Conservation (phyloP, 2,329 filamentous ascomycete genomes). For the Fusarium compactum region DNA sequence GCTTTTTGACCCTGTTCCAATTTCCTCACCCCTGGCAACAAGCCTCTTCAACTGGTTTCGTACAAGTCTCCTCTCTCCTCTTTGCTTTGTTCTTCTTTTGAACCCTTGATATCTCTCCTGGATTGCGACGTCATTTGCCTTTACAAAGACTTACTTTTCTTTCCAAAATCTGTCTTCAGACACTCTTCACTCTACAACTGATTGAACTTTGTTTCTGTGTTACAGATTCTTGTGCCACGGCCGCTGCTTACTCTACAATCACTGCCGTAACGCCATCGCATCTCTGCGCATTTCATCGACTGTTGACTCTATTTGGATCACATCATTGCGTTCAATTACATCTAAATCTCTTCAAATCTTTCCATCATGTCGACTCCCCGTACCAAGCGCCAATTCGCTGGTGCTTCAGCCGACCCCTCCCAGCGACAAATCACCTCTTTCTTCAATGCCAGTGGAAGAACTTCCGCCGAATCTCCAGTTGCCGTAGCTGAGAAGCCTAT, state of each 20-base stretch:
- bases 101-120: constrained; percentile 32
- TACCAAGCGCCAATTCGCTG: constrained; percentile 72
- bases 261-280: constrained; percentile 11
- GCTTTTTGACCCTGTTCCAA: constrained; percentile 11
- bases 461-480: constrained; percentile 47
- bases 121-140: constrained; percentile 35
- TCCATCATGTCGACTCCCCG: constrained; percentile 64
- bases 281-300: constrained; percentile 9
- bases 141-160: background rate
- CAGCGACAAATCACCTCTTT: constrained; percentile 75
- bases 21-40: constrained; percentile 37
- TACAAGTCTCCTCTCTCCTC: constrained; percentile 22
- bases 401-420: constrained; percentile 67
- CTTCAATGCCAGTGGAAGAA: constrained; percentile 58
- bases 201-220: constrained; percentile 10
- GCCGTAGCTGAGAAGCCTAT: constrained; percentile 43
- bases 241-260: constrained; percentile 8
- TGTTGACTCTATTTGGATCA: background rate
- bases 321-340: background rate
- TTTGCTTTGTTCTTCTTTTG: constrained; percentile 22
- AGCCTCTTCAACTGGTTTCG: constrained; percentile 20
- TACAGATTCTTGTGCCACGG: constrained; percentile 1
- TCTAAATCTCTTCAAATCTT: background rate
- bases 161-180: constrained; percentile 13
- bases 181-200: constrained; percentile 35